Percentiles rank a stretch among this genome's conserved stretches.
phyloP scores from a whole-genome alignment of 306 rosid species.

The Malus sieversii region DNA sequence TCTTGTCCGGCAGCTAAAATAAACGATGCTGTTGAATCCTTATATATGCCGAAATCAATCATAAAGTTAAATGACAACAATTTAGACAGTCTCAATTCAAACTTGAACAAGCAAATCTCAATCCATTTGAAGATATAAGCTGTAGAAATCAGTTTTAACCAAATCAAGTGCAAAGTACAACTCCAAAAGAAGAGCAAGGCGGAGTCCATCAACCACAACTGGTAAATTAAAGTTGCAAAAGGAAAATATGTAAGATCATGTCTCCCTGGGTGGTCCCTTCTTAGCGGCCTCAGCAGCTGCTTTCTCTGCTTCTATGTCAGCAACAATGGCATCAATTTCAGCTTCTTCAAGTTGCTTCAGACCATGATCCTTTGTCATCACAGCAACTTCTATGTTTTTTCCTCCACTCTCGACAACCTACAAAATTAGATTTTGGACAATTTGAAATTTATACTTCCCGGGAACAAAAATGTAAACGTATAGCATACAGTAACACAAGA shows the following conservation, averaged over 20 bases:
- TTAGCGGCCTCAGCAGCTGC: slow-evolving; percentile 98
- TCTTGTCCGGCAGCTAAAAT: neutral
- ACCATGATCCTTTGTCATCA: slow-evolving; percentile 82
- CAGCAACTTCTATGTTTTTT: slow-evolving; percentile 96
- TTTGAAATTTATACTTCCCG: neutral
- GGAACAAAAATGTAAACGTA: slow-evolving; percentile 6
- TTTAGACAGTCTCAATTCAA: neutral
- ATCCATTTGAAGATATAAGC: neutral
- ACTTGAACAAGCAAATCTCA: neutral
- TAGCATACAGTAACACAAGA: neutral
- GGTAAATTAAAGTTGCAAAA: neutral
- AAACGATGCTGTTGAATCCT: neutral
- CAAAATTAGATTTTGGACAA: slow-evolving; percentile 10
- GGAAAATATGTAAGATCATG: slow-evolving; percentile 31
- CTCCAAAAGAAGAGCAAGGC: neutral
- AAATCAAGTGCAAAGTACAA: slow-evolving; percentile 6
- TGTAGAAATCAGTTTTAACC: slow-evolving; percentile 1
- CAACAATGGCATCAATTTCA: slow-evolving; percentile 87
- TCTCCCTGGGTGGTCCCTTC: slow-evolving; percentile 80
- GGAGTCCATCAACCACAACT: neutral
- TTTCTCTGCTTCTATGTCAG: slow-evolving; percentile 92
- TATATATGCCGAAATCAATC: neutral
- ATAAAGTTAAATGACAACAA: neutral
- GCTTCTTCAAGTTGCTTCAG: slow-evolving; percentile 89
- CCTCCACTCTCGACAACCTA: slow-evolving; percentile 99